phyloP scores from a whole-genome alignment of 345 rosid genomes.

The Gossypium herbaceum region DNA sequence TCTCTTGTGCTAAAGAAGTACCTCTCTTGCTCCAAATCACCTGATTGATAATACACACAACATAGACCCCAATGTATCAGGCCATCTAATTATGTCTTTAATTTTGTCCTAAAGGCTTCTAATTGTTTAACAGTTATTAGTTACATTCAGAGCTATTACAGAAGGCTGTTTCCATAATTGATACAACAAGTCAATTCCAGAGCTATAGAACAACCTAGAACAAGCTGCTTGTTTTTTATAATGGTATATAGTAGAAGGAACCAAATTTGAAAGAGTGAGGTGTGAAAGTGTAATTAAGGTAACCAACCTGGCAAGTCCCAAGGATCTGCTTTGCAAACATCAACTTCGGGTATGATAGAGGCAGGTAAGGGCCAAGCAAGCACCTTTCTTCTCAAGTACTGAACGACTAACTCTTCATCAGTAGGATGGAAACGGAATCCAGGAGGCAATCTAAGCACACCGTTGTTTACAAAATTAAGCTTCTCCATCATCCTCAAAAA shows the following conservation, averaged over 20 bases:
- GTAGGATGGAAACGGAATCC: constrained; percentile 94
- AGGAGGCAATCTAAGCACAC: constrained; percentile 68
- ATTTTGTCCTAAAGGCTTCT: neutral
- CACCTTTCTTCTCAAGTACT: constrained; percentile 8
- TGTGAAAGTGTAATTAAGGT: neutral
- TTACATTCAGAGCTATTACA: neutral
- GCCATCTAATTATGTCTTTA: neutral
- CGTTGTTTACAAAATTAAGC: constrained; percentile 48
- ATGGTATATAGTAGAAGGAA: neutral
- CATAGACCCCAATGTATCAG: neutral
- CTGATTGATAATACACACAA: constrained; percentile 33
- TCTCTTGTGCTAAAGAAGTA: constrained; percentile 90
- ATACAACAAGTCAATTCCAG: neutral
- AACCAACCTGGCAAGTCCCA: constrained; percentile 87
- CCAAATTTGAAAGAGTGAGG: neutral
- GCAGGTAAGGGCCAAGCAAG: constrained; percentile 69
- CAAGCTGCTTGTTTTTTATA: neutral
- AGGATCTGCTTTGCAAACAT: constrained; percentile 85
- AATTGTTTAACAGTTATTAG: neutral
- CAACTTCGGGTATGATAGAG: constrained; percentile 77
- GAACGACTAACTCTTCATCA: constrained; percentile 60
- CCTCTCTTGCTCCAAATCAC: constrained; percentile 85
- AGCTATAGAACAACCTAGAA: neutral
- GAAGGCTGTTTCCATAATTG: neutral
- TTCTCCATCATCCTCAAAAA: constrained; percentile 47